Conservation (phyloP, 495 filamentous ascomycete species). For the Lentithecium fluviatile region DNA sequence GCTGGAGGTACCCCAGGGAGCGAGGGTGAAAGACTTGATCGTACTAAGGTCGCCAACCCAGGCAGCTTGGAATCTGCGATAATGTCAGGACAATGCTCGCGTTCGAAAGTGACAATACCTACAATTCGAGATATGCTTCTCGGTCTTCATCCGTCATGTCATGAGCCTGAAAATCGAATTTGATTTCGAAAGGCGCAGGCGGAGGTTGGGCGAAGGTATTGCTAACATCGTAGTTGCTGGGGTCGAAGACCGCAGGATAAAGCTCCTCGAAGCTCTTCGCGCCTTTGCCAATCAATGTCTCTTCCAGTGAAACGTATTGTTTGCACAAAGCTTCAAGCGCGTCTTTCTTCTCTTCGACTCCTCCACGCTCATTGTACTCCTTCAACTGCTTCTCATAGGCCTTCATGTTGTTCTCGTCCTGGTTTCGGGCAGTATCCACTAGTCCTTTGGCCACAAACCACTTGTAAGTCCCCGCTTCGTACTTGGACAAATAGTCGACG, state of each 20-base stretch:
- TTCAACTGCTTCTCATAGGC: slow-evolving; percentile 40
- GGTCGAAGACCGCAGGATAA: slow-evolving; percentile 49
- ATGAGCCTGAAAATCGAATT: slow-evolving; percentile 44
- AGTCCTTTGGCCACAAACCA: slow-evolving; percentile 49
- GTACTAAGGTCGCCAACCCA: slow-evolving; percentile 64
- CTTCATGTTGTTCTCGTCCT: slow-evolving; percentile 22
- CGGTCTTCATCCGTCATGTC: slow-evolving; percentile 54
- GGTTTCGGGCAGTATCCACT: slow-evolving; percentile 28
- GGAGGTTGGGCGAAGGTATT: background rate
- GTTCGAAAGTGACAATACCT: slow-evolving; percentile 28
- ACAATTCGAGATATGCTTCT: slow-evolving; percentile 58
- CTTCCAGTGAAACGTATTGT: slow-evolving; percentile 55
- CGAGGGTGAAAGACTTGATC: slow-evolving; percentile 56
- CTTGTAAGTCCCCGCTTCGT: slow-evolving; percentile 54
- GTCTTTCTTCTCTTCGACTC: slow-evolving; percentile 51
- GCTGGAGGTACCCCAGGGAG: slow-evolving; percentile 43
- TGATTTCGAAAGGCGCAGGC: slow-evolving; percentile 47
- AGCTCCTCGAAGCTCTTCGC: slow-evolving; percentile 66
- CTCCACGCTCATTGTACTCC: slow-evolving; percentile 38
- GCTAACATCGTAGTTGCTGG: slow-evolving; percentile 30
- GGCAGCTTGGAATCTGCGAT: slow-evolving; percentile 61
- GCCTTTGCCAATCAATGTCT: slow-evolving; percentile 51
- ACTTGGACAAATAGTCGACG: slow-evolving; percentile 45
- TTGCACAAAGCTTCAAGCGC: slow-evolving; percentile 50
- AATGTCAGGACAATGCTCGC: slow-evolving; percentile 1